Evolutionary conservation across 2,329 filamentous ascomycete species (phyloP).

Genomic region (Scedosporium dehoogii): DNA sequence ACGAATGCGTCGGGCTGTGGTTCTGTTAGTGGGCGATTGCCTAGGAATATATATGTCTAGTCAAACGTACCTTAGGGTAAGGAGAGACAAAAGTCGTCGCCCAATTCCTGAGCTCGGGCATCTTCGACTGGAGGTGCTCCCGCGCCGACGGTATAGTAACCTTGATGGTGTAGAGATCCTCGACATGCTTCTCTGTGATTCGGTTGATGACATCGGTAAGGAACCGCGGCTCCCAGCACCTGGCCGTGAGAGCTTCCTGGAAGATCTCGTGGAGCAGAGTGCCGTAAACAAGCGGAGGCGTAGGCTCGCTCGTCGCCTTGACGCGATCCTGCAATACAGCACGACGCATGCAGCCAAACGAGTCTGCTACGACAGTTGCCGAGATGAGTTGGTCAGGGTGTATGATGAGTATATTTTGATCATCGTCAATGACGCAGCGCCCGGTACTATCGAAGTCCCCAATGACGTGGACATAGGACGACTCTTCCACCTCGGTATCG

Average conservation of each 20-base stretch:
- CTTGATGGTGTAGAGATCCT: constrained; percentile 82
- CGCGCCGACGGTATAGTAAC: constrained; percentile 62
- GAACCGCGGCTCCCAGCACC: constrained; percentile 66
- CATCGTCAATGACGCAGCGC: constrained; percentile 74
- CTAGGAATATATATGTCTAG: not conserved
- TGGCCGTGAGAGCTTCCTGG: constrained; percentile 76
- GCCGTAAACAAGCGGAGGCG: constrained; percentile 77
- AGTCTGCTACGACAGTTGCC: constrained; percentile 91
- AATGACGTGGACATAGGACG: constrained; percentile 78
- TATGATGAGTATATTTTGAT: constrained; percentile 74
- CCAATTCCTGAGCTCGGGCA: constrained; percentile 75
- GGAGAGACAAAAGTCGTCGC: constrained; percentile 69
- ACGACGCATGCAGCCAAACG: constrained; percentile 80
- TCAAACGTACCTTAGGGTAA: constrained; percentile 50
- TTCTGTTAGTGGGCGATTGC: constrained; percentile 18
- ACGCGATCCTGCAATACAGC: constrained; percentile 92
- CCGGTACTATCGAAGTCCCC: constrained; percentile 62
- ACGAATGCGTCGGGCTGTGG: constrained; percentile 59
- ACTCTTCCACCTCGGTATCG: constrained; percentile 64
- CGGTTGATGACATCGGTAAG: constrained; percentile 56
- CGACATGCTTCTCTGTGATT: constrained; percentile 67
- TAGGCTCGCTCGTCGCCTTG: constrained; percentile 76
- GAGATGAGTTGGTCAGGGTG: constrained; percentile 95
- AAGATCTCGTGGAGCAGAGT: constrained; percentile 93
- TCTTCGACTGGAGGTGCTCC: constrained; percentile 73